Conservation (phyloP, 1,284 basidiomycete genomes). For the Nidula niveotomentosa region DNA sequence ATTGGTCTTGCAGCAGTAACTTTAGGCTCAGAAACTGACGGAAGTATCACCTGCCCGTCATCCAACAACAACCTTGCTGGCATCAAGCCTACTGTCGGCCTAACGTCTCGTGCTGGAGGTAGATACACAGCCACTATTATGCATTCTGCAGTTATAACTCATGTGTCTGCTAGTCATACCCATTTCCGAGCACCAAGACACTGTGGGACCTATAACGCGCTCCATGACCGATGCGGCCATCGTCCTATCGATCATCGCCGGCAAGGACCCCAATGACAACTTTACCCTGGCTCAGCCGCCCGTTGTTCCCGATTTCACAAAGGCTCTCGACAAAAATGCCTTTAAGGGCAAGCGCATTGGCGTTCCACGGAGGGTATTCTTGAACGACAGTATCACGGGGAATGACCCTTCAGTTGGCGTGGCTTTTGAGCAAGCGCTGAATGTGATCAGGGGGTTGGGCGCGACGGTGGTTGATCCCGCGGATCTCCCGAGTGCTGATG, state of each 20-base stretch:
- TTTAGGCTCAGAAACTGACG: conserved; percentile 67
- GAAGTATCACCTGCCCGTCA: conserved; percentile 57
- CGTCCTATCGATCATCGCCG: conserved; percentile 62
- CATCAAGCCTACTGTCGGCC: conserved; percentile 61
- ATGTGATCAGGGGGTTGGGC: conserved; percentile 47
- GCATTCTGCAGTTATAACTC: background rate
- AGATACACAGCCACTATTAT: background rate
- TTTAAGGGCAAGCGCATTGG: conserved; percentile 60
- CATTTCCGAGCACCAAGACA: conserved; percentile 62
- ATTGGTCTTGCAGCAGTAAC: conserved; percentile 62
- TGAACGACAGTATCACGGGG: conserved; percentile 39
- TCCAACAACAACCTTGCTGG: conserved; percentile 56
- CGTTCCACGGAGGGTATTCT: conserved; percentile 49
- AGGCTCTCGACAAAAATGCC: conserved; percentile 47
- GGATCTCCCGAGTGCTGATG: conserved; percentile 55
- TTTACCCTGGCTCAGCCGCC: conserved; percentile 58
- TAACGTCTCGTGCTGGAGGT: conserved; percentile 66
- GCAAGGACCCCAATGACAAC: conserved; percentile 56
- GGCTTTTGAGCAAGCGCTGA: conserved; percentile 50
- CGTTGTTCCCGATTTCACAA: conserved; percentile 52
- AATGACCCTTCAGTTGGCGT: conserved; percentile 43
- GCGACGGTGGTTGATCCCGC: conserved; percentile 65
- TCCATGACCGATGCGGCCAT: conserved; percentile 60
- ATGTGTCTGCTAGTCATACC: conserved; percentile 47
- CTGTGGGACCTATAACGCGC: conserved; percentile 61